Conservation (phyloP, 2,329 filamentous ascomycete genomes). For the Dactylellina parvicollis region DNA sequence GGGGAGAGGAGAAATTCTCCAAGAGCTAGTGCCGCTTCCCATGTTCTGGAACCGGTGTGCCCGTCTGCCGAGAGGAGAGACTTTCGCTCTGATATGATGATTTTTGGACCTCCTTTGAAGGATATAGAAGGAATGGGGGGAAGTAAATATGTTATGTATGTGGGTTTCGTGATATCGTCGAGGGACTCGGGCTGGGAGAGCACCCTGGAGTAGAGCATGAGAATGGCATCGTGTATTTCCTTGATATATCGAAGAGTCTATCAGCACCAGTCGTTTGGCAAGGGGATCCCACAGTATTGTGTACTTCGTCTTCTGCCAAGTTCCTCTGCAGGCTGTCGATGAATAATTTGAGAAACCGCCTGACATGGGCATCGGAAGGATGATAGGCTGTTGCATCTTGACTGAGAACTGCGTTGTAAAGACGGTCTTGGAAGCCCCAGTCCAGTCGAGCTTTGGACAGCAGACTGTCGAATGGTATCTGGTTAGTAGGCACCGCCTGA, state of each 20-base stretch:
- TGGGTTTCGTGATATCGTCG: constrained; percentile 30
- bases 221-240: constrained; percentile 55
- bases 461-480: constrained; percentile 40
- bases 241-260: constrained; percentile 1
- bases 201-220: constrained; percentile 54
- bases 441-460: constrained; percentile 7
- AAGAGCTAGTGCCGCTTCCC: constrained; percentile 81
- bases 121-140: constrained; percentile 28
- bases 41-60: constrained; percentile 80
- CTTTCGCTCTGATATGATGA: constrained; percentile 71
- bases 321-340: constrained; percentile 22
- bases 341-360: constrained; percentile 42
- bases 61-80: constrained; percentile 73
- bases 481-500: constrained; percentile 39
- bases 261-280: background rate
- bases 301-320: constrained; percentile 39
- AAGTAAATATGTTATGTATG: constrained; percentile 56
- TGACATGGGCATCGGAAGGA: constrained; percentile 19
- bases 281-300: background rate
- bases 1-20: constrained; percentile 71
- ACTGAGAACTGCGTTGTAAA: constrained; percentile 50
- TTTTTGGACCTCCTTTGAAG: constrained; percentile 67
- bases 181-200: constrained; percentile 45
- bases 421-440: constrained; percentile 37
- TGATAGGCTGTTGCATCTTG: constrained; percentile 51